Evolutionary conservation across 1,139 yeast species (phyloP), one percentile per base, ranked within the genome.

Genomic region (Debaryomyces fabryi): DNA sequence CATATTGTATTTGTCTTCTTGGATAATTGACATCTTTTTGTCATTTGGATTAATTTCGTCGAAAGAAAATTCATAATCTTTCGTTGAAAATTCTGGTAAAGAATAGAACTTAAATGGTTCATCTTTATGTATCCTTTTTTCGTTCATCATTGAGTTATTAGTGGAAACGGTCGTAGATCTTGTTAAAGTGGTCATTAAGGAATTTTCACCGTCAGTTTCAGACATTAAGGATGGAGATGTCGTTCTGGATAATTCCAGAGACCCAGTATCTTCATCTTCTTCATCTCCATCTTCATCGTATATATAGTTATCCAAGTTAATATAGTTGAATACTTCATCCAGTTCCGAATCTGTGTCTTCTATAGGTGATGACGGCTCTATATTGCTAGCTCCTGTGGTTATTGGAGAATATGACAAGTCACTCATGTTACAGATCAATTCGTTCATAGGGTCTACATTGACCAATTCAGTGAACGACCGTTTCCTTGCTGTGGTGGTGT

Each of bases 141-240:
- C 58, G 16, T 33, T 32, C 36, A 32, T 23, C 37, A 23, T 39
- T 5, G 67, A 60, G 47, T 64, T 64, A 42, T 63, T 59, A 21
- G 72, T 65, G 3, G 74, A 68, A 2, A 73, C 75, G 3, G 80
- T 74, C n/a, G 79, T 74, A 8, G 78, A 71, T 48, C 80, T 59
- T 0, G 80, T 74, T 47, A 75, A 64, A 5, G 74, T 58, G 37
- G 71, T 58, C 78, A 74, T 73, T 47, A 74, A 62, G 37, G 72
- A 67, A 49, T 64, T 68, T 34, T 67, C 70, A 45, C 68, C 68
- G 53, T 69, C 76, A 15, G 62, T 58, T 47, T 70, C 75, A 12
- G 62, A 60, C 36, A 39, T 27, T 7, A 63, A 57, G 18, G 67
- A 62, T 5, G 79, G 78, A 7, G 77, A 71, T 1, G 75, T 69